phyloP scores from a whole-genome alignment of 371 early-diverging fungal genomes.

The Mucor piriformis region DNA sequence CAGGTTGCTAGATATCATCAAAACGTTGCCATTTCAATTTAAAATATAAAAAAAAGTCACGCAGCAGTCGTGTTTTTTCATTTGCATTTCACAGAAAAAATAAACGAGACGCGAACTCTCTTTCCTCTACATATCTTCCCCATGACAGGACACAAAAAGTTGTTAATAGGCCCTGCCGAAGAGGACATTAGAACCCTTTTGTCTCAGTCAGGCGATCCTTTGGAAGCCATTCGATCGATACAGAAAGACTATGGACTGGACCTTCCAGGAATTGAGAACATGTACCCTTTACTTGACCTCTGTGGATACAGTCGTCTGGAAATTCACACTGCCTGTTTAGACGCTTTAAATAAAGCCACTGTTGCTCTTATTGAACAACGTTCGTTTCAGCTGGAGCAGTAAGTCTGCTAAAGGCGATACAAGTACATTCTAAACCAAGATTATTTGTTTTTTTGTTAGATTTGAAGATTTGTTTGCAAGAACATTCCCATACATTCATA shows the following conservation, averaged over 20 bases:
- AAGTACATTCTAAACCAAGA: no score
- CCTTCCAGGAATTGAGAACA: constrained; percentile 58
- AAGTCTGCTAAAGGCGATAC: constrained; percentile 15
- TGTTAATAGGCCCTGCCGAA: constrained; percentile 37
- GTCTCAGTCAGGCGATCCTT: constrained; percentile 41
- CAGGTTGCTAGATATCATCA: constrained; percentile 3
- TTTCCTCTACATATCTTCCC: not conserved
- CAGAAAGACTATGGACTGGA: constrained; percentile 43
- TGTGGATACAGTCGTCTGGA: constrained; percentile 57
- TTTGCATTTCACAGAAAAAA: no score
- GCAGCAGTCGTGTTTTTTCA: not conserved
- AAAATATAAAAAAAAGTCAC: not conserved
- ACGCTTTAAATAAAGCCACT: constrained; percentile 52
- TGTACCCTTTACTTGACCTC: constrained; percentile 65
- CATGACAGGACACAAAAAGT: constrained; percentile 15
- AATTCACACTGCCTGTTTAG: constrained; percentile 60
- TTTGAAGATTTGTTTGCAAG: constrained; percentile 51
- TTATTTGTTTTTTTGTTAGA: constrained; percentile 28
- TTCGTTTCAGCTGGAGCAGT: constrained; percentile 53
- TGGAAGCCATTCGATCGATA: constrained; percentile 41
- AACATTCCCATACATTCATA: constrained; percentile 58
- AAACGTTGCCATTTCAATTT: not conserved
- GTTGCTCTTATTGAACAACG: constrained; percentile 39
- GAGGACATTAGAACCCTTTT: constrained; percentile 37
- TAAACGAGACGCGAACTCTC: not conserved